Evolutionary conservation across 1,284 basidiomycete species (phyloP), one percentile per base, ranked within the genome.

Genomic region (Ceratobasidium sp.): DNA sequence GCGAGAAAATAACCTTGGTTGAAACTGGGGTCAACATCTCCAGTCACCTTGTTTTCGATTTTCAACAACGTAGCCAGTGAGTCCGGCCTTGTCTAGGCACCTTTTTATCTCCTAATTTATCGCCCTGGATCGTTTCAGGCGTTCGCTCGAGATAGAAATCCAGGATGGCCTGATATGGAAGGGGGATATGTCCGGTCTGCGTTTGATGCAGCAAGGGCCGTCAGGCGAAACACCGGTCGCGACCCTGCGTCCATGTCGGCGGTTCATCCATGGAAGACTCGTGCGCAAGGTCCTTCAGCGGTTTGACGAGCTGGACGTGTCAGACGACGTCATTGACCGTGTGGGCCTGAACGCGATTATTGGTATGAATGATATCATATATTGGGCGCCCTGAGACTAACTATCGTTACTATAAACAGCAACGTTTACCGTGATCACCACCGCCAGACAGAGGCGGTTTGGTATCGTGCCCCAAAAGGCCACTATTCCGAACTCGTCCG

Each of bases 241-340:
- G 46, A 72, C 69, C 46, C 58, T 72, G 26, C 57, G 69, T 18
- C 47, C 69, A 44, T 72, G 69, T 35, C 57, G 69, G 16, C 44
- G 69, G 26, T 72, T 72, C 58, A 72, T 72, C n/a, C 69, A 72
- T 16, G 69, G 69, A 14, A 41, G 47, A n/a, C 69, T 72, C 38
- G 69, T 72, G 16, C 69, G 69, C 57, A 72, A 72, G 35, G 58
- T 72, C 32, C 30, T 52, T 47, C 57, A 72, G 18, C 57, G 69
- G 52, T 72, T 72, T 28, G 69, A 72, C n/a, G 69, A 72, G 38
- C 47, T 72, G 26, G 69, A 72, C 26, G 57, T 72, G 2, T 72
- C 69, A 6, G 69, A 72, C 43, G 58, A 59, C 38, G 43, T 72
- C 54, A 62, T 72, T 49, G 58, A 72, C 28, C 57, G 57, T 28